Conservation (phyloP, 2,329 filamentous ascomycete species). For the Arachnomyces sp. region DNA sequence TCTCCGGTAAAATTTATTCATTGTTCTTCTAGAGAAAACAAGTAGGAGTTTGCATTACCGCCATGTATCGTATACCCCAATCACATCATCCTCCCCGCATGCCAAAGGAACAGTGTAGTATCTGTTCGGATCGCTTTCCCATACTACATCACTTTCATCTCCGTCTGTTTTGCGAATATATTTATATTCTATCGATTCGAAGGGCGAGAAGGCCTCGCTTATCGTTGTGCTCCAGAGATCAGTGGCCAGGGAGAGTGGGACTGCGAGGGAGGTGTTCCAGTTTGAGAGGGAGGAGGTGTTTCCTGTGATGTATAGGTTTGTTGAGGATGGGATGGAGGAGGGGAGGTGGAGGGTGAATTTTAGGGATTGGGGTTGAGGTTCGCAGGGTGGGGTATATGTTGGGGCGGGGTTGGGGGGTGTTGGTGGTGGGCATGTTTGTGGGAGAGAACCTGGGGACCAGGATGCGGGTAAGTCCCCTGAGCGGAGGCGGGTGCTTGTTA, state of each 20-base stretch:
- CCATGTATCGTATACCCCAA: no score
- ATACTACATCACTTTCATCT: slow-evolving; percentile 48
- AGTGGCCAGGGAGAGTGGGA: slow-evolving; percentile 49
- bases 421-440: slow-evolving; percentile 15
- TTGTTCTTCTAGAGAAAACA: no score
- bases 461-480: slow-evolving; percentile 25
- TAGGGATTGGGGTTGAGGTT: slow-evolving; percentile 29
- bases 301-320: slow-evolving; percentile 60
- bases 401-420: slow-evolving; percentile 14
- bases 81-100: slow-evolving; percentile 17
- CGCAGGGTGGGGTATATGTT: slow-evolving; percentile 7
- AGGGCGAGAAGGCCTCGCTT: slow-evolving; percentile 35
- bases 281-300: slow-evolving; percentile 52
- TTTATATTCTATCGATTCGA: slow-evolving; percentile 49
- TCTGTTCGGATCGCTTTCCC: slow-evolving; percentile 55
- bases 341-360: slow-evolving; percentile 53
- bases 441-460: slow-evolving; percentile 23
- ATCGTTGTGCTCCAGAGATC: slow-evolving; percentile 57
- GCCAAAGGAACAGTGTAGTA: slow-evolving; percentile 33
- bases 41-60: no score
- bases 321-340: slow-evolving; percentile 48
- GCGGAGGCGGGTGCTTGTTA: slow-evolving; percentile 30
- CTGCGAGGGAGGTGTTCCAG: slow-evolving; percentile 52
- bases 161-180: slow-evolving; percentile 54
- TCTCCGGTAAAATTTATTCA: no score